phyloP scores from a whole-genome alignment of 805 yeast genomes.

The Peterozyma xylosa region DNA sequence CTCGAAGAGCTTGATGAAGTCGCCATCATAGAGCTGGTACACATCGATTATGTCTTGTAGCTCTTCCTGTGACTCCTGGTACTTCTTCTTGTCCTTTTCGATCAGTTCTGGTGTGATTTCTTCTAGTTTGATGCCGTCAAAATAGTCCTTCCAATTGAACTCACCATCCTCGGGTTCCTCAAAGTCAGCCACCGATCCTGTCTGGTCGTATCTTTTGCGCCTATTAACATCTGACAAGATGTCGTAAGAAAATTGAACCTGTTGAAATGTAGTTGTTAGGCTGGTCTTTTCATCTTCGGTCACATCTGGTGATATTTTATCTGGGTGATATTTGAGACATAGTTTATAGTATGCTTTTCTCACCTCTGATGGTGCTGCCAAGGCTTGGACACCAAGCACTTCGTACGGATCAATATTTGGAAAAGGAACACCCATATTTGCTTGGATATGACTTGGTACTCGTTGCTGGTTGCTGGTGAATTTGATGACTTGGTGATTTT shows the following conservation, averaged over 20 bases:
- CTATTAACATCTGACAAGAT: slow-evolving; percentile 52
- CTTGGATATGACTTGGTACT: not conserved
- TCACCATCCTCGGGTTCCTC: slow-evolving; percentile 24
- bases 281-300: slow-evolving; percentile 22
- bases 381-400: slow-evolving; percentile 31
- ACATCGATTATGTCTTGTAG: slow-evolving; percentile 51
- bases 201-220: slow-evolving; percentile 55
- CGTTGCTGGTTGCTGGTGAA: no score
- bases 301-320: slow-evolving; percentile 37
- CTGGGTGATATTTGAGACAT: slow-evolving; percentile 67
- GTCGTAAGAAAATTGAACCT: slow-evolving; percentile 69
- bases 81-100: slow-evolving; percentile 56
- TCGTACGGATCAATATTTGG: slow-evolving; percentile 60
- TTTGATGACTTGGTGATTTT: no score
- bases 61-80: slow-evolving; percentile 59
- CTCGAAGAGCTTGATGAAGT: slow-evolving; percentile 64
- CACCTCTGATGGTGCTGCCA: slow-evolving; percentile 43
- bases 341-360: slow-evolving; percentile 61
- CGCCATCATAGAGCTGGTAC: slow-evolving; percentile 57
- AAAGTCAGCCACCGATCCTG: slow-evolving; percentile 52
- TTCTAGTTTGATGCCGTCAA: slow-evolving; percentile 32
- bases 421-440: slow-evolving; percentile 29
- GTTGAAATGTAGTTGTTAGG: slow-evolving; percentile 38
- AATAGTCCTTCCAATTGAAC: slow-evolving; percentile 55
- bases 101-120: slow-evolving; percentile 59